Percentiles rank a stretch among this genome's conserved stretches.
phyloP scores from a whole-genome alignment of 2,329 filamentous ascomycete species.

The Trichoderma oligosporum region DNA sequence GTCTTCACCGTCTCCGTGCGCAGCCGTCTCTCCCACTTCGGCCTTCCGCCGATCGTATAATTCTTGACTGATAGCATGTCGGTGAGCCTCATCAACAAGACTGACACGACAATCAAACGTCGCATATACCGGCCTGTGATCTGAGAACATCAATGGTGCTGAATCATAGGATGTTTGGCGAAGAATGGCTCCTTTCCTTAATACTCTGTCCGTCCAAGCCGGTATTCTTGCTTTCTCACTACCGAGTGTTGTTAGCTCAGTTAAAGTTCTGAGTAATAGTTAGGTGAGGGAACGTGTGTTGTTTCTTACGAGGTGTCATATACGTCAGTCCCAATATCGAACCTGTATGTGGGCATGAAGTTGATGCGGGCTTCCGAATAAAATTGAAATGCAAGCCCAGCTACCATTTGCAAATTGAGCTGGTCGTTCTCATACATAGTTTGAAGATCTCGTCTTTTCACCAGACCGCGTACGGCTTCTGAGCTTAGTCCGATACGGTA shows the following conservation, averaged over 20 bases:
- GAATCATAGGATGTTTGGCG: conserved; percentile 78
- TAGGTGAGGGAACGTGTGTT: neutral
- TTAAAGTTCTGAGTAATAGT: neutral
- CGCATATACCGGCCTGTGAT: conserved; percentile 93
- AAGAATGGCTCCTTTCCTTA: conserved; percentile 80
- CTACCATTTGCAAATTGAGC: conserved; percentile 94
- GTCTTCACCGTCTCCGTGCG: conserved; percentile 50
- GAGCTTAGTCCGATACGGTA: conserved; percentile 86
- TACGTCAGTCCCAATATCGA: conserved; percentile 78
- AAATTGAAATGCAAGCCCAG: conserved; percentile 81
- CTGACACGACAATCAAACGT: conserved; percentile 80
- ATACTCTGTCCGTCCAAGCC: conserved; percentile 92
- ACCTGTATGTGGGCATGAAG: conserved; percentile 95
- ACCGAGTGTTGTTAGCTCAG: conserved; percentile 22
- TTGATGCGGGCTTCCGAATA: conserved; percentile 87
- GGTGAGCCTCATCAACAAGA: conserved; percentile 70
- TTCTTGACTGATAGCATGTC: conserved; percentile 67
- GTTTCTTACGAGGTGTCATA: conserved; percentile 83
- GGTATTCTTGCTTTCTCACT: conserved; percentile 91
- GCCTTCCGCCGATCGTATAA: conserved; percentile 68
- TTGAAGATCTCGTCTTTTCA: conserved; percentile 69
- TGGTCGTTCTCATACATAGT: conserved; percentile 89
- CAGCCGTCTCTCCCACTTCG: conserved; percentile 61
- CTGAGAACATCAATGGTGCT: conserved; percentile 82
- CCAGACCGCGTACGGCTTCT: conserved; percentile 71